Percentiles rank a stretch among this genome's conserved stretches.
These are phyloP conservation scores for Suillus paluster DNA, from an alignment of 768 basidiomycete species.

Conservation along the genomic window DNA sequence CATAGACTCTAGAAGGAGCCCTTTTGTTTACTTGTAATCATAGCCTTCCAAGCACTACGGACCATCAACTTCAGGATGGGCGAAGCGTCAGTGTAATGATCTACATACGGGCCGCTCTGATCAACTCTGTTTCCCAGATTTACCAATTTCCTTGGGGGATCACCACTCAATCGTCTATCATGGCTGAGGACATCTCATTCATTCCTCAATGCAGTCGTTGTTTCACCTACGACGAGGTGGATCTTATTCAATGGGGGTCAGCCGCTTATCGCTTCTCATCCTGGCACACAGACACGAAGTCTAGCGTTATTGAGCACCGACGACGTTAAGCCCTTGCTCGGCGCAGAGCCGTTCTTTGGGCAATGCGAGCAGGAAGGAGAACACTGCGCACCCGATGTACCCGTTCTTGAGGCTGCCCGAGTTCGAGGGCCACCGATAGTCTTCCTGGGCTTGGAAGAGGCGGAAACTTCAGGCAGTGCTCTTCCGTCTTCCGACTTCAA, in stretches of 20 bases:
- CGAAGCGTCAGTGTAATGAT: conserved; percentile 32
- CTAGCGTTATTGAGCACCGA: conserved; percentile 62
- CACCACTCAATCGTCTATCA: conserved; percentile 79
- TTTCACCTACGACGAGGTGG: conserved; percentile 69
- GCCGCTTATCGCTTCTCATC: conserved; percentile 56
- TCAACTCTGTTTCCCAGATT: conserved; percentile 35
- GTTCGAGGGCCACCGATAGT: conserved; percentile 64
- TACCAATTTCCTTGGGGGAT: conserved; percentile 59
- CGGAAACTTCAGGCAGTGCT: conserved; percentile 47
- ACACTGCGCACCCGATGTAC: conserved; percentile 24
- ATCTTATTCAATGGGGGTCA: conserved; percentile 75
- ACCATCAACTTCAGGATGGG: conserved; percentile 28
- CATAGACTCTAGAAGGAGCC: neutral
- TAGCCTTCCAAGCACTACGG: conserved; percentile 5
- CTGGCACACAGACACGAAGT: conserved; percentile 36
- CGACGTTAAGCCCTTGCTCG: conserved; percentile 69
- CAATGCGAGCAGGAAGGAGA: conserved; percentile 58
- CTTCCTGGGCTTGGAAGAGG: conserved; percentile 81
- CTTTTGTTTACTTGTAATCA: neutral
- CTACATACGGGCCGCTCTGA: neutral
- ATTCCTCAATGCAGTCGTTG: conserved; percentile 76
- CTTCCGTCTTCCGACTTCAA: conserved; percentile 71
- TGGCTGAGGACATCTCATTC: conserved; percentile 77
- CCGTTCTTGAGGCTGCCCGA: conserved; percentile 57
- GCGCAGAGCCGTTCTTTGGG: conserved; percentile 69